Evolutionary conservation across 2,329 filamentous ascomycete species (phyloP).

Genomic region (Cercospora brassicicola): DNA sequence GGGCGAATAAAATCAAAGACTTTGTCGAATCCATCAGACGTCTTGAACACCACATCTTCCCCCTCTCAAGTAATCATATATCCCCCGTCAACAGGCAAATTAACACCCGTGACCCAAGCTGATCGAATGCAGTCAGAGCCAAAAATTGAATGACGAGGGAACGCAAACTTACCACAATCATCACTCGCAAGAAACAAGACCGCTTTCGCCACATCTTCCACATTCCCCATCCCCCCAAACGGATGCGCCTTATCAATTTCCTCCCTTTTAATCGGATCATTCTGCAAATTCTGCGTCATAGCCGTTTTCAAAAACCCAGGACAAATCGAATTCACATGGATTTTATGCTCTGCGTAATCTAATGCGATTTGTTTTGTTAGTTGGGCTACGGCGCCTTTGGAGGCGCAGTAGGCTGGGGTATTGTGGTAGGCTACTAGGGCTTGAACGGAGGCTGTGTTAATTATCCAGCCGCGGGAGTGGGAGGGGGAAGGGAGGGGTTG

Average conservation of each 20-base stretch:
- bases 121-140: neutral
- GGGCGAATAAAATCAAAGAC: neutral
- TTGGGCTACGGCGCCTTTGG: slow-evolving; percentile 38
- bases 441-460: slow-evolving; percentile 40
- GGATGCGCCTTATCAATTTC: slow-evolving; percentile 38
- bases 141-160: neutral
- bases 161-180: neutral
- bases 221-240: slow-evolving; percentile 32
- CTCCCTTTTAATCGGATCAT: slow-evolving; percentile 29
- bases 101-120: slow-evolving; percentile 24
- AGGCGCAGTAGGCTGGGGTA: slow-evolving; percentile 43
- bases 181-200: neutral
- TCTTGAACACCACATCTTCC: neutral
- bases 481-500: slow-evolving; percentile 26
- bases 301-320: slow-evolving; percentile 42
- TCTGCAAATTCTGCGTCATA: slow-evolving; percentile 44
- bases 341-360: slow-evolving; percentile 37
- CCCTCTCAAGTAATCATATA: slow-evolving; percentile 2
- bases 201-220: slow-evolving; percentile 1
- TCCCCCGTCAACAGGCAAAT: slow-evolving; percentile 17
- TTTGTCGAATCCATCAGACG: neutral
- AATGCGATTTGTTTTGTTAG: slow-evolving; percentile 49
- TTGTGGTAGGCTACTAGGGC: slow-evolving; percentile 36
- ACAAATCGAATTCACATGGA: slow-evolving; percentile 47
- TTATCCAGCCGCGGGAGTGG: slow-evolving; percentile 41